Evolutionary conservation across 2,329 filamentous ascomycete species (phyloP).

Genomic region (Fusarium ramigenum): DNA sequence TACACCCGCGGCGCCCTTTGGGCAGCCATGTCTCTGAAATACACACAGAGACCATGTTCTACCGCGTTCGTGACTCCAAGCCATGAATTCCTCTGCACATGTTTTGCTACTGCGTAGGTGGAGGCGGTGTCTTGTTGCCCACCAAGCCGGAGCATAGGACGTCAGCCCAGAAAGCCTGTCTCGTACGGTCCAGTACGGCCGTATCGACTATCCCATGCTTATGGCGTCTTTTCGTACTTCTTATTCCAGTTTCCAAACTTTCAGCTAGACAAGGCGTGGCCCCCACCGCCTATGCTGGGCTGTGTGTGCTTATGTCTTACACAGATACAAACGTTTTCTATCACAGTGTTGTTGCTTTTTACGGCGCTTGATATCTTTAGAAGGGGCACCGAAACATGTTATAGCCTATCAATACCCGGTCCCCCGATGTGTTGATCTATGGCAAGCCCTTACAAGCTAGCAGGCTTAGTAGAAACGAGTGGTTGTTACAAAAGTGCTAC

Average conservation of each 20-base stretch:
- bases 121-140: constrained; percentile 13
- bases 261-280: neutral
- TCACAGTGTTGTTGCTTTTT: constrained; percentile 18
- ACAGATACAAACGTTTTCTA: neutral
- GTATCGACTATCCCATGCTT: constrained; percentile 1
- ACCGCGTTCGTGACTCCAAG: constrained; percentile 20
- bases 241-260: constrained; percentile 9
- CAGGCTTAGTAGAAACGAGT: neutral
- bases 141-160: constrained; percentile 15
- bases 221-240: neutral
- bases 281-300: neutral
- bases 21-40: constrained; percentile 28
- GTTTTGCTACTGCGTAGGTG: constrained; percentile 7
- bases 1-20: neutral
- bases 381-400: constrained; percentile 10
- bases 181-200: neutral
- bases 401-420: constrained; percentile 11
- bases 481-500: constrained; percentile 26
- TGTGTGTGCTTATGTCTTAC: neutral
- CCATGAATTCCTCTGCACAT: constrained; percentile 27
- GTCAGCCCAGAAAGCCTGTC: constrained; percentile 13
- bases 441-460: neutral
- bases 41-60: constrained; percentile 19
- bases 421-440: constrained; percentile 3
- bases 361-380: constrained; percentile 11